Base-by-base conservation (phyloP, 2,329 filamentous ascomycete genomes). In the Fusarium tuaranense region DNA sequence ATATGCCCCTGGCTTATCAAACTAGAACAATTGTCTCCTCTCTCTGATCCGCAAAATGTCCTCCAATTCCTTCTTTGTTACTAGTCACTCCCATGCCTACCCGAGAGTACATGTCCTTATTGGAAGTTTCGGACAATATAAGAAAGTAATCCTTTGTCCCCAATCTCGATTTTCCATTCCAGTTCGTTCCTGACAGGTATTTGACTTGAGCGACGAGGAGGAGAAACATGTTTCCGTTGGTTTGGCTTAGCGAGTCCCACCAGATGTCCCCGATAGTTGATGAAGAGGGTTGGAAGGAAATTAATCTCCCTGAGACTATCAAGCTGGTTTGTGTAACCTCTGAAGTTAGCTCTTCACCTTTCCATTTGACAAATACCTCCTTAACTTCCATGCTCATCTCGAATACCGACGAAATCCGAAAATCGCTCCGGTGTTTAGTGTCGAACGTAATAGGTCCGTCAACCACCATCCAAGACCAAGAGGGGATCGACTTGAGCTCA, bases 371-470 rank as follows among this genome's bases (percentile, higher is more conserved):
- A 2, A 7, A 7, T 16, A 3, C 46, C 8, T 7, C 5, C 8
- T 18, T 3, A 5, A 51, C 22, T 27, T 18, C 2, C 22, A 48
- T 48, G 4, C 3, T 5, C 14, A 27, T 51, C 14, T 10, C 1
- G 2, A 10, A 10, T 6, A 0, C 14, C 14, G 1, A 2, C 2
- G 14, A 14, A 10, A 1, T 2, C 22, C 8, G 46, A 14, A 51
- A 18, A 51, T 2, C 3, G 2, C 22, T 18, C 9, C 22, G 46
- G 8, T 18, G 14, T 5, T 18, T 25, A 4, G 46, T 30, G 46
- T 30, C 16, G 13, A 27, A 51, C 20, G 13, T 30, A 14, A 30
- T 3, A 10, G 46, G 22, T 18, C 46, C 46, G 18, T 27, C 25
- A 30, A 51, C 7, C 8, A 5, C 22, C 46, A 51, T 51, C 46